Evolutionary conservation across 768 basidiomycete genomes (phyloP), one percentile per base, ranked within the genome.

Genomic region (Daedaleopsis nitida): DNA sequence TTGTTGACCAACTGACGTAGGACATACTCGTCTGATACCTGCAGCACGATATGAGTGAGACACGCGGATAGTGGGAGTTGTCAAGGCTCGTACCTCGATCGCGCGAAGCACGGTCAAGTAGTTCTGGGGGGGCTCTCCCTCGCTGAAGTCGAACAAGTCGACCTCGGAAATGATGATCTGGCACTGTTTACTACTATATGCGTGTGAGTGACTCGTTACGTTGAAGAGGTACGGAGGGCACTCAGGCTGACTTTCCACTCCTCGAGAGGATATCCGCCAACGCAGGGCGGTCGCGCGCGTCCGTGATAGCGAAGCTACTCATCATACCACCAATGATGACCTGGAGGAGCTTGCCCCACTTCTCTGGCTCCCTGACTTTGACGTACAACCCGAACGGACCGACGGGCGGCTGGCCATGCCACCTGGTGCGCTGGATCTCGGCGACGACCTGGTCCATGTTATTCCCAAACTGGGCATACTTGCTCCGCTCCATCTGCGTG

Each of bases 311-410:
- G 69, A 89, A 98, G 6, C 86, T 82, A 39, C 77, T 82, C 75
- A 98, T 78, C 19, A 78, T 69, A 3, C 51, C 34, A 5, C 82
- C 83, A 5, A 99, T 76, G 65, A 88, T 83, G 53, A 73, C 73
- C 62, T 88, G 77, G 65, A 98, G 73, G n/a, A 92, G 65, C 0
- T 76, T 75, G 0, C 84, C 86, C 84, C 91, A 98, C 35, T 68
- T 75, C 61, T 77, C 68, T 3, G 79, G 75, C 52, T 96, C 90
- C 66, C 79, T 83, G 39, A 93, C 83, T 67, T 86, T 89, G 68
- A 98, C 88, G 70, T 85, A 81, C 52, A 82, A 63, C 0, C 96
- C 96, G 24, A 98, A 76, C 0, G 96, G 96, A 0, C 92, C 92
- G 37, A 92, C 72, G 0, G 91, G 91, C 19, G 68, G 69, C 49